phyloP scores from a whole-genome alignment of 2,329 filamentous ascomycete species.

The Gaeumannomyces tritici region DNA sequence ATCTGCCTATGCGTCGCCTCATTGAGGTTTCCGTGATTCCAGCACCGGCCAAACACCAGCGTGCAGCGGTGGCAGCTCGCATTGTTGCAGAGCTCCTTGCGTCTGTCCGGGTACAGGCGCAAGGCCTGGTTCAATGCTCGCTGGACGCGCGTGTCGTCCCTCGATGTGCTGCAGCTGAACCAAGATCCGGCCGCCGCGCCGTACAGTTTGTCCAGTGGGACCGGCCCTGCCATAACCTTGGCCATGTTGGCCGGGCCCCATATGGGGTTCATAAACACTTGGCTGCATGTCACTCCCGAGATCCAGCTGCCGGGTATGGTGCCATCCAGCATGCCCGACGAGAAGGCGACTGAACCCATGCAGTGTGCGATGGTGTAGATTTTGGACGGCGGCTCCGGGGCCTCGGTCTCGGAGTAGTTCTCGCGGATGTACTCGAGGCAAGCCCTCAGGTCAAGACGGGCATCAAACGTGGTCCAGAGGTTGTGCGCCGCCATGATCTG shows the following conservation, averaged over 20 bases:
- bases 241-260: conserved; percentile 46
- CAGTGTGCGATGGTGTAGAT: conserved; percentile 54
- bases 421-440: conserved; percentile 42
- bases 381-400: conserved; percentile 15
- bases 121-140: conserved; percentile 43
- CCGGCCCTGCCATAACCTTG: conserved; percentile 39
- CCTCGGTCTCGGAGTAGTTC: conserved; percentile 18
- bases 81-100: conserved; percentile 50
- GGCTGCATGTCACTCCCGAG: conserved; percentile 45
- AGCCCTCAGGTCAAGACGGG: conserved; percentile 48
- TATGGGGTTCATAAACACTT: conserved; percentile 55
- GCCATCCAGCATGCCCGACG: conserved; percentile 50
- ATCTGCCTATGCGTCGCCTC: conserved; percentile 54
- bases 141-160: conserved; percentile 38
- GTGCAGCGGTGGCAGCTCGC: conserved; percentile 51
- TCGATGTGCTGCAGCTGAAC: conserved; percentile 41
- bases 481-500: conserved; percentile 37
- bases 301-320: conserved; percentile 49
- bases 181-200: conserved; percentile 36
- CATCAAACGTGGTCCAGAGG: conserved; percentile 49
- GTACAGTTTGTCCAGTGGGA: conserved; percentile 42
- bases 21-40: conserved; percentile 57
- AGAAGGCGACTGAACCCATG: conserved; percentile 51
- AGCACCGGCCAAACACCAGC: conserved; percentile 53
- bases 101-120: conserved; percentile 44